Conservation (phyloP, 345 rosid genomes). For the Eucalyptus camaldulensis region DNA sequence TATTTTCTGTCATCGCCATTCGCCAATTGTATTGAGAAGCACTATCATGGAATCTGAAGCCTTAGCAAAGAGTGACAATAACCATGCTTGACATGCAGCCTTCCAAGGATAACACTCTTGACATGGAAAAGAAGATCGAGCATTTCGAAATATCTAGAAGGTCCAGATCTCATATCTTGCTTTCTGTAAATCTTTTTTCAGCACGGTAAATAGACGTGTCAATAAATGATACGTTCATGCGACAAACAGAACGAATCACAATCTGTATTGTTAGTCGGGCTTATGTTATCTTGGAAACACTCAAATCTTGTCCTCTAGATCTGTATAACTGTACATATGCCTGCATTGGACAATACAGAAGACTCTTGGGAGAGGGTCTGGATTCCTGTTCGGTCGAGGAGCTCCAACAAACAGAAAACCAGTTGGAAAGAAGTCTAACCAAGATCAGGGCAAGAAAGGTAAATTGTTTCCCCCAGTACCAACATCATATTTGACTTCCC, state of each 20-base stretch:
- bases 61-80: neutral
- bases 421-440: conserved; percentile 59
- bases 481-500: neutral
- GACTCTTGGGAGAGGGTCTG: conserved; percentile 60
- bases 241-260: neutral
- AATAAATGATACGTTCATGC: neutral
- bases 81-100: conserved; percentile 14
- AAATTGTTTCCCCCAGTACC: neutral
- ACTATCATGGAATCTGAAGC: neutral
- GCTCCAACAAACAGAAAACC: conserved; percentile 56
- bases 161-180: conserved; percentile 6
- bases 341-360: conserved; percentile 20
- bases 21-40: neutral
- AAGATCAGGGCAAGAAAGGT: conserved; percentile 85
- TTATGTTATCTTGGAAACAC: neutral
- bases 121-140: conserved; percentile 58
- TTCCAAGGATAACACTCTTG: conserved; percentile 23
- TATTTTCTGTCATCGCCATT: neutral
- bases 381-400: conserved; percentile 59
- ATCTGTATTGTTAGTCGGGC: neutral
- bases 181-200: neutral
- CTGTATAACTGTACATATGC: neutral
- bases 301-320: neutral
- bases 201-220: neutral
- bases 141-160: conserved; percentile 50